These are phyloP conservation scores for Phycomyces blakesleeanus DNA, from an alignment of 192 early-diverging fungal genomes.

Conservation along the genomic window DNA sequence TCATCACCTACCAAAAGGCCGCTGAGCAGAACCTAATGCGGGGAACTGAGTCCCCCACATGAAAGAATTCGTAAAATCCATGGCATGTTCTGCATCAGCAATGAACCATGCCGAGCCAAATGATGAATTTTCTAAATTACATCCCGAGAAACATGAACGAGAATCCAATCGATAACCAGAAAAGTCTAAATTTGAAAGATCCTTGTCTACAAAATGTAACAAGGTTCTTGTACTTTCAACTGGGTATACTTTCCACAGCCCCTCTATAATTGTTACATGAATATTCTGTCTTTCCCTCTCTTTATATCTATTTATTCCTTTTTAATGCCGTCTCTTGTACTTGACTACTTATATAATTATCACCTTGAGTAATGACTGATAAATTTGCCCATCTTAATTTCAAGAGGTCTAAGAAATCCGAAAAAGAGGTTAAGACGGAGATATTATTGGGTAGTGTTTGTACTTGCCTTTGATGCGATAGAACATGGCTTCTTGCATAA, in stretches of 20 bases:
- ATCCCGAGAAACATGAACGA: not conserved
- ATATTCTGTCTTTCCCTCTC: too few relatives aligned
- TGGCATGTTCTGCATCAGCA: constrained; percentile 6
- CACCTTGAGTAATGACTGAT: constrained; percentile 14
- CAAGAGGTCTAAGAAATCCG: constrained; percentile 7
- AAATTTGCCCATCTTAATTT: constrained; percentile 15
- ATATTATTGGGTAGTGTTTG: not conserved
- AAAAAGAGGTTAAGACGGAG: not conserved
- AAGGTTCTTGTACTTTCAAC: not conserved
- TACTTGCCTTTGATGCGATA: constrained; percentile 22
- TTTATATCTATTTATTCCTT: too few relatives aligned
- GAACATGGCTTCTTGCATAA: constrained; percentile 25
- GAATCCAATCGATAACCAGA: constrained; percentile 10
- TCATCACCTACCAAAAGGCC: constrained; percentile 1
- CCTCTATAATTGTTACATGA: too few relatives aligned
- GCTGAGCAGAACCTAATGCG: not conserved
- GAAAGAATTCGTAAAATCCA: constrained; percentile 4
- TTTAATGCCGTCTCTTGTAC: too few relatives aligned
- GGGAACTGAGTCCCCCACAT: constrained; percentile 3
- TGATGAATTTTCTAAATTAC: constrained; percentile 14
- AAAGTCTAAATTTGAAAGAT: constrained; percentile 8
- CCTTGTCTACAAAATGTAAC: constrained; percentile 5
- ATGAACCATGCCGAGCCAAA: constrained; percentile 5
- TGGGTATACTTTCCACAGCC: constrained; percentile 1
- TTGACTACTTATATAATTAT: not conserved